These are phyloP conservation scores for Suillus ampliporus DNA, from an alignment of 768 basidiomycete genomes.

Conservation along the genomic window DNA sequence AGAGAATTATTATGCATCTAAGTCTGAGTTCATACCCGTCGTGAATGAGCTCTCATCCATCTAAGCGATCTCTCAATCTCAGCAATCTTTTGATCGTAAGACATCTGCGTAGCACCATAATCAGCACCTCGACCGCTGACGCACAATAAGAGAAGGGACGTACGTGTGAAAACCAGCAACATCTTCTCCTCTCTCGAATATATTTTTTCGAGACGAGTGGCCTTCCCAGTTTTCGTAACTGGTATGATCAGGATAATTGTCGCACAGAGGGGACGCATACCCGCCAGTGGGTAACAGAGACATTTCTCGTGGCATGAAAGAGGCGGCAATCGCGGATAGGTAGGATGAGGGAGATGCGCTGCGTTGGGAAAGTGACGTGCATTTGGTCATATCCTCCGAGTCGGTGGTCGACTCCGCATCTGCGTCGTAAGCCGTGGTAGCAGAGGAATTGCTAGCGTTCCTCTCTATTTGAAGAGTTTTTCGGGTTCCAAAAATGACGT, in stretches of 20 bases:
- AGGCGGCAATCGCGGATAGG: not conserved
- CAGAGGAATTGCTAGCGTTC: not conserved
- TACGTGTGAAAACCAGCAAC: not conserved
- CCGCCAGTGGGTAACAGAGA: not conserved
- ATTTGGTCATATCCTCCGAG: not conserved
- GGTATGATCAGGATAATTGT: not conserved
- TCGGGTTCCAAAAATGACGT: not conserved
- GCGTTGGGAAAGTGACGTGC: too few species aligned
- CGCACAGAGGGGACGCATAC: not conserved
- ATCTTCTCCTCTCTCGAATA: not conserved
- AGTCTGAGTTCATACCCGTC: not conserved
- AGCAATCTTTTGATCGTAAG: not conserved
- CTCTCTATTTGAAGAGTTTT: not conserved
- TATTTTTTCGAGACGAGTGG: too few species aligned
- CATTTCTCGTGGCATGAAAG: too few species aligned
- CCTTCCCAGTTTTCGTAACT: not conserved
- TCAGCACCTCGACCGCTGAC: not conserved
- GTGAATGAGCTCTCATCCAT: constrained; percentile 3
- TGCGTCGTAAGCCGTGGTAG: not conserved
- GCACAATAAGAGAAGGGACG: not conserved
- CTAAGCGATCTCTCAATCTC: not conserved
- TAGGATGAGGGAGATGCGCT: not conserved
- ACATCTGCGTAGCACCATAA: not conserved
- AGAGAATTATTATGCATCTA: not conserved
- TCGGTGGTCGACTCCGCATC: not conserved